These are phyloP conservation scores for Thalassiosira oceanica DNA, from an alignment of 352 stramenopile species.

Conservation along the genomic window DNA sequence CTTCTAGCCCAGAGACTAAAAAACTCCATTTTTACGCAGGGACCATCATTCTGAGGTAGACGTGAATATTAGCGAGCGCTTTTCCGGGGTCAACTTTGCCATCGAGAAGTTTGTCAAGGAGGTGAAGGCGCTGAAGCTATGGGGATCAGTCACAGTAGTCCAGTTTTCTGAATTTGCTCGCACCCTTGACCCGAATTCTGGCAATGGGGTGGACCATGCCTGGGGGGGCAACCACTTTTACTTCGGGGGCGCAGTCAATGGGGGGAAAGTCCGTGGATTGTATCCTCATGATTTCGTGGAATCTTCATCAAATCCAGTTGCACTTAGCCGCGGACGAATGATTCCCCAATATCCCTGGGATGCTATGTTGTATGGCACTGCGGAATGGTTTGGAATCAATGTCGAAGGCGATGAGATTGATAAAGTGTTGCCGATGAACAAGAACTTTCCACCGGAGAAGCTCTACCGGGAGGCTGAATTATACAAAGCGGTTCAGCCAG, in stretches of 20 bases:
- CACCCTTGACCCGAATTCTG: constrained; percentile 67
- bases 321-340: constrained; percentile 50
- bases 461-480: constrained; percentile 22
- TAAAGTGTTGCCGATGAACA: constrained; percentile 38
- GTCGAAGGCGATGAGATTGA: constrained; percentile 7
- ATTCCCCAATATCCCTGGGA: constrained; percentile 71
- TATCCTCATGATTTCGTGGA: constrained; percentile 72
- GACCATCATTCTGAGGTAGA: constrained; percentile 63
- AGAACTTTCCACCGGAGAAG: constrained; percentile 15
- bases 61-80: constrained; percentile 25
- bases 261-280: constrained; percentile 63
- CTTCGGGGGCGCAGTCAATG: constrained; percentile 44
- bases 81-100: constrained; percentile 42
- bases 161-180: constrained; percentile 66
- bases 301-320: constrained; percentile 37
- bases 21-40: no score
- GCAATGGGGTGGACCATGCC: constrained; percentile 57
- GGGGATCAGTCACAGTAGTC: constrained; percentile 57
- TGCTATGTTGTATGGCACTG: constrained; percentile 52
- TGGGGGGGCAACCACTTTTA: constrained; percentile 49
- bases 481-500: no score
- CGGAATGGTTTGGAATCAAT: constrained; percentile 52
- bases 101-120: constrained; percentile 63
- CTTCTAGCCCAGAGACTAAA: not conserved
- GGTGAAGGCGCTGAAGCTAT: constrained; percentile 57